Conservation (phyloP, 139 green algal species). For the Nannochloris sp. region DNA sequence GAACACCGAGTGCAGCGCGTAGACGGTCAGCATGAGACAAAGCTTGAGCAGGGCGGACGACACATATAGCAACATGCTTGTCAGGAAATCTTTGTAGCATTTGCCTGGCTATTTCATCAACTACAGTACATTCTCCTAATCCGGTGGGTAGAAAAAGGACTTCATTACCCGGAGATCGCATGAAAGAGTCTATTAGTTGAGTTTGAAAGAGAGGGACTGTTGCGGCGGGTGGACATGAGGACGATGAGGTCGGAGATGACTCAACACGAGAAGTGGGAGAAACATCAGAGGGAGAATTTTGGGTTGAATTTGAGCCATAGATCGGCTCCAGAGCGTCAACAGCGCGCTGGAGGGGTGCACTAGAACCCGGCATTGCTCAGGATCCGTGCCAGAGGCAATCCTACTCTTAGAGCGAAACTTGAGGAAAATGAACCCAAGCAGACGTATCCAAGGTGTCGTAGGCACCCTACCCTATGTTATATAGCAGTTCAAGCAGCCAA, state of each 20-base stretch:
- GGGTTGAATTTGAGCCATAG: neutral
- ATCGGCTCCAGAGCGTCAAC: neutral
- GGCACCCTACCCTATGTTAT: too few relatives aligned
- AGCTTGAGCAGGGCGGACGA: constrained; percentile 18
- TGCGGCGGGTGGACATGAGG: too few relatives aligned
- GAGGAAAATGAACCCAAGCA: too few relatives aligned
- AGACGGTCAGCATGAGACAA: constrained; percentile 17
- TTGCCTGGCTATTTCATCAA: constrained; percentile 6
- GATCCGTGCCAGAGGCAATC: too few relatives aligned
- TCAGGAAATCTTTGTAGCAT: neutral
- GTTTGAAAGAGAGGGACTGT: constrained; percentile 2
- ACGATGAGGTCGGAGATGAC: too few relatives aligned
- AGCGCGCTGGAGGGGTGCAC: neutral
- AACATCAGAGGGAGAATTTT: too few relatives aligned
- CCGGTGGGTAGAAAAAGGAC: constrained; percentile 8
- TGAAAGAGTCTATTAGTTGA: neutral
- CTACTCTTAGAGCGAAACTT: too few relatives aligned
- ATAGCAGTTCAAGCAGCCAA: too few relatives aligned
- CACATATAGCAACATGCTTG: constrained; percentile 25
- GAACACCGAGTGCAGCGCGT: neutral
- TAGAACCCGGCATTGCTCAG: too few relatives aligned
- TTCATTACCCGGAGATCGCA: constrained; percentile 10
- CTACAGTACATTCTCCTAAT: constrained; percentile 7
- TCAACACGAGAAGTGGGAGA: too few relatives aligned
- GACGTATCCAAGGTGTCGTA: too few relatives aligned